These are phyloP conservation scores for Cladophialophora exuberans DNA, from an alignment of 2,329 filamentous ascomycete genomes.

Conservation along the genomic window DNA sequence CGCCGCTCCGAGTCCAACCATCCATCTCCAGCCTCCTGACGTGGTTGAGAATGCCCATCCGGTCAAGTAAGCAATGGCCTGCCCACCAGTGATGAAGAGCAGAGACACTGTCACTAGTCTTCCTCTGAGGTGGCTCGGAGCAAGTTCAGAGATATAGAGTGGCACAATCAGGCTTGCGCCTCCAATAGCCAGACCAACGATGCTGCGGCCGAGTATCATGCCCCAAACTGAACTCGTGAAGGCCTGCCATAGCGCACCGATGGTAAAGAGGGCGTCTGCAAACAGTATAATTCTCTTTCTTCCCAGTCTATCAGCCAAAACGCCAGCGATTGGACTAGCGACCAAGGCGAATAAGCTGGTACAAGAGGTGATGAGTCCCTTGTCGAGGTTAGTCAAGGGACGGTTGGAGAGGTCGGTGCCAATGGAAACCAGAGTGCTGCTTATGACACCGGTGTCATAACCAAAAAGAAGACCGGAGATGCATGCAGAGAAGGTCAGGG, in stretches of 20 bases:
- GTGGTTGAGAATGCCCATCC: constrained; percentile 74
- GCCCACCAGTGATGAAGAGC: constrained; percentile 83
- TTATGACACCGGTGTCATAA: constrained; percentile 67
- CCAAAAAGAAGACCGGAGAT: constrained; percentile 64
- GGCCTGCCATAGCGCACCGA: constrained; percentile 50
- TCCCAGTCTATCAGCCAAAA: constrained; percentile 55
- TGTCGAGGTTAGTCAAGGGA: constrained; percentile 57
- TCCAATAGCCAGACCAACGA: constrained; percentile 53
- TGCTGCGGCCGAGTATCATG: constrained; percentile 51
- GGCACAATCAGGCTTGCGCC: constrained; percentile 75
- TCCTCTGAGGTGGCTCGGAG: constrained; percentile 75
- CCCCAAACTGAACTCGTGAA: constrained; percentile 44
- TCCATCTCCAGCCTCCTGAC: constrained; percentile 78
- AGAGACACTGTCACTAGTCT: constrained; percentile 79
- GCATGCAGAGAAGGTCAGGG: constrained; percentile 60
- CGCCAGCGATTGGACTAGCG: constrained; percentile 57
- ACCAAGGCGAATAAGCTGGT: constrained; percentile 62
- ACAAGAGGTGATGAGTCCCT: constrained; percentile 61
- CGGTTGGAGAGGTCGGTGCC: constrained; percentile 56
- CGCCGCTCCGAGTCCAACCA: constrained; percentile 81
- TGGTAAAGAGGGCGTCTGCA: constrained; percentile 50
- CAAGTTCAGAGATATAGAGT: constrained; percentile 84
- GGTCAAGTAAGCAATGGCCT: constrained; percentile 83
- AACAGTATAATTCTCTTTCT: constrained; percentile 52
- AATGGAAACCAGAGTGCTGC: constrained; percentile 62